phyloP scores from a whole-genome alignment of 1,284 basidiomycete genomes.

The Gymnopus androsaceus region DNA sequence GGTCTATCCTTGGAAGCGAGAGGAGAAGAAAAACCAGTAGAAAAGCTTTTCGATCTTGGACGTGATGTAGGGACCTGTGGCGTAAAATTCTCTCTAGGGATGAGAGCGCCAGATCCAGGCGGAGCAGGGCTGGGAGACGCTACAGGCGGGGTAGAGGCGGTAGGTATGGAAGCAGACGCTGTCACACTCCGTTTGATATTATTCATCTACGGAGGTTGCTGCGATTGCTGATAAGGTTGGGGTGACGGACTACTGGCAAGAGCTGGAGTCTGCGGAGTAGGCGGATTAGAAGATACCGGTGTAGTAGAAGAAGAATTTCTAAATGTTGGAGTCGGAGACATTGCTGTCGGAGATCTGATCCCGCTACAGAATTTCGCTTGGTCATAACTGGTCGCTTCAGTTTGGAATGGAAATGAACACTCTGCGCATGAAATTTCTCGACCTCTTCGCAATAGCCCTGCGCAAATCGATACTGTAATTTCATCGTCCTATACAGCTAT shows the following conservation, averaged over 20 bases:
- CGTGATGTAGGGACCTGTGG: constrained; percentile 47
- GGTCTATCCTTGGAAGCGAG: constrained; percentile 31
- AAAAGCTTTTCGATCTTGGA: constrained; percentile 75
- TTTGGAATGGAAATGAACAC: constrained; percentile 75
- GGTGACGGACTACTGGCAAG: constrained; percentile 26
- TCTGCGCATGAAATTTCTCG: constrained; percentile 71
- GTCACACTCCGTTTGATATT: constrained; percentile 12
- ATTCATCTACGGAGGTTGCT: not conserved
- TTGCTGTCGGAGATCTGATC: constrained; percentile 25
- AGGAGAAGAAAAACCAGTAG: constrained; percentile 53
- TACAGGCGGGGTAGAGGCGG: not conserved
- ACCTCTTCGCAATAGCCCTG: constrained; percentile 91
- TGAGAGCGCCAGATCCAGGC: constrained; percentile 25
- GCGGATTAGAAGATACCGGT: constrained; percentile 1
- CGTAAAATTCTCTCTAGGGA: constrained; percentile 63
- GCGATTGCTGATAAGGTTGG: not conserved
- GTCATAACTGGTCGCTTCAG: constrained; percentile 82
- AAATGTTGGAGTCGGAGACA: constrained; percentile 8
- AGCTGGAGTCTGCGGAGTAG: constrained; percentile 7
- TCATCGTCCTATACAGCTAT: constrained; percentile 67
- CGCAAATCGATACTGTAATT: constrained; percentile 69
- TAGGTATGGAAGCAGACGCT: constrained; percentile 3
- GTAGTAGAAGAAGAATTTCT: constrained; percentile 8
- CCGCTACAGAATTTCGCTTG: constrained; percentile 49
- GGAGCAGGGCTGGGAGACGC: too few relatives aligned